Percentiles rank a stretch among this genome's conserved stretches.
Evolutionary conservation across 1,284 basidiomycete species (phyloP).

Genomic region (Ganoderma lingzhi): DNA sequence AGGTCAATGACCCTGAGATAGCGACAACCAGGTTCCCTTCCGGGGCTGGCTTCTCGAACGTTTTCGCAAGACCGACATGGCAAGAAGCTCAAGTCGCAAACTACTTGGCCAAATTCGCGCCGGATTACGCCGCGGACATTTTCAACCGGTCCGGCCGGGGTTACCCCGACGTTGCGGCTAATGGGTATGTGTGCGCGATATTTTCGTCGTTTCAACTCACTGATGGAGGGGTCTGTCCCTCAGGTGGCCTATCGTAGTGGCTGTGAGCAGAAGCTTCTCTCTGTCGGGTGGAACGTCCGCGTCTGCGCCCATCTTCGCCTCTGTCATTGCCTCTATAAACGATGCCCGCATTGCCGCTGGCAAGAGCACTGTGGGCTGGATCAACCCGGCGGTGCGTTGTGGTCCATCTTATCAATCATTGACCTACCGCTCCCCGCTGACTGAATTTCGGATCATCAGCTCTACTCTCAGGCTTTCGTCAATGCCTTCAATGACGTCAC

Average conservation of each 20-base stretch:
- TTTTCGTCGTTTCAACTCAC: neutral
- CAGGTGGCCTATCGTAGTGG: conserved; percentile 47
- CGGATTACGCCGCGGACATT: conserved; percentile 22
- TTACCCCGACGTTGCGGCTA: conserved; percentile 34
- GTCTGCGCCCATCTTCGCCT: conserved; percentile 47
- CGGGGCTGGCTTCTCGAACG: conserved; percentile 34
- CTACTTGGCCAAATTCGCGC: conserved; percentile 30
- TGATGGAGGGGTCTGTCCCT: neutral
- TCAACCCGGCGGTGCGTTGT: conserved; percentile 53
- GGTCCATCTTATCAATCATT: too few relatives aligned
- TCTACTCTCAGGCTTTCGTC: conserved; percentile 40
- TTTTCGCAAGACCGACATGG: conserved; percentile 29
- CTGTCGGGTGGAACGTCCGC: conserved; percentile 29
- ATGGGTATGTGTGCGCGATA: conserved; percentile 38
- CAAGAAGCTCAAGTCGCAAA: conserved; percentile 28
- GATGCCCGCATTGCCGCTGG: conserved; percentile 57
- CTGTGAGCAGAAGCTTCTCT: conserved; percentile 38
- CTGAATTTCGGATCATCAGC: conserved; percentile 16
- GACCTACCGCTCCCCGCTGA: neutral
- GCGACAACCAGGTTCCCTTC: conserved; percentile 30
- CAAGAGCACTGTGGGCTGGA: conserved; percentile 58
- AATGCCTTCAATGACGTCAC: conserved; percentile 54
- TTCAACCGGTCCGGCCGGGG: conserved; percentile 33
- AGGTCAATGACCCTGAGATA: conserved; percentile 30
- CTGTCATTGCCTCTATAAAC: conserved; percentile 65